Base-by-base conservation (phyloP, 495 filamentous ascomycete species). In the Penicillium robsamsonii region DNA sequence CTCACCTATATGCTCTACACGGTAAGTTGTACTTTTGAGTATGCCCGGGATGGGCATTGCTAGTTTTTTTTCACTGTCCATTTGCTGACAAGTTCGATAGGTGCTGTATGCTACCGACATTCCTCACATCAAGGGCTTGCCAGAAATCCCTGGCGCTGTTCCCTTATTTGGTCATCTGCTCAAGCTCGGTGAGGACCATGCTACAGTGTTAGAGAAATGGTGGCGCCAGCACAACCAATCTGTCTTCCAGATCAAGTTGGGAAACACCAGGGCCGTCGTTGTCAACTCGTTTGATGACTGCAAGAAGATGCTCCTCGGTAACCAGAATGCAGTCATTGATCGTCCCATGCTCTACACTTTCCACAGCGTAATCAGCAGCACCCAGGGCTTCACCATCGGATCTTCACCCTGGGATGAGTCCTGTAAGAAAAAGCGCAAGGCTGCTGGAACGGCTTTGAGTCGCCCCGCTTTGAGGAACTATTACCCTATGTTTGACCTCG, bases 111-210 rank as follows among this genome's bases (percentile, higher is more conserved):
- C 56, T 12, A 79, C 75, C n/a, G 77, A 80, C 50, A 75, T 79
- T 20, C 71, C 77, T 0, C 64, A 72, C 48, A 79, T 79, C 60
- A 69, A 70, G 41, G 77, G 77, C 22, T 46, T 84, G 0, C 78
- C 77, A 12, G 79, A 82, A 46, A 78, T 82, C 18, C 81, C 80
- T 5, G 75, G 76, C 5, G 74, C 75, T 6, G 46, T 78, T 7
- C 80, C 80, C 1, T 62, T 83, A 31, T 69, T 77, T 40, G 80
- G 81, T 1, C 79, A 84, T 65, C 72, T 85, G 0, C 68, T 80
- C n/a, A 62, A 75, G 38, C 76, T 84, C 8, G 81, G 82, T 10
- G 78, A 79, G 4, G 78, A 83, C 46, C 81, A 85, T 62, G 81
- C 82, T 12, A 79, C 67, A 0, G 70, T 77, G 2, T 82, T 76